Evolutionary conservation across 1,284 basidiomycete species (phyloP).

Genomic region (Boletus mariae): DNA sequence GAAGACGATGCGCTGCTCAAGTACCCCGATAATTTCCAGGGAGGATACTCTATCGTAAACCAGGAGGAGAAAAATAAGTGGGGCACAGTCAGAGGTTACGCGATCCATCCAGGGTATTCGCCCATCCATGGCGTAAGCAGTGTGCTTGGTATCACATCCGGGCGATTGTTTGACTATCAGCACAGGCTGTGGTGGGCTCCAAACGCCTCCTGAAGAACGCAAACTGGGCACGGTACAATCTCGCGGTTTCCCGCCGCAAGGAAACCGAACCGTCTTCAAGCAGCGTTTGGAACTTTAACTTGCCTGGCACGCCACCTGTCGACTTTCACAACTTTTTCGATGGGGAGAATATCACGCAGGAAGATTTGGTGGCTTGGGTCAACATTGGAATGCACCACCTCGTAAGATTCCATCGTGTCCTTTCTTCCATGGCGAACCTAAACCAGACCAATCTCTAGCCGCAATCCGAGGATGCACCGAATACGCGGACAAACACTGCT

Average conservation of each 20-base stretch:
- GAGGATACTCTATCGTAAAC: constrained; percentile 58
- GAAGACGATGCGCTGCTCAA: constrained; percentile 57
- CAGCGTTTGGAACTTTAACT: constrained; percentile 59
- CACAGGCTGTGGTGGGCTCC: constrained; percentile 53
- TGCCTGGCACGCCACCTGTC: constrained; percentile 55
- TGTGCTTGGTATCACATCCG: constrained; percentile 6
- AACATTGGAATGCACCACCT: constrained; percentile 64
- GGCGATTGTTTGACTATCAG: constrained; percentile 8
- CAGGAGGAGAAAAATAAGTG: constrained; percentile 52
- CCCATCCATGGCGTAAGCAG: constrained; percentile 45
- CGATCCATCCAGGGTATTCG: constrained; percentile 53
- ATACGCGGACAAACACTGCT: constrained; percentile 58
- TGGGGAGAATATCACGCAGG: constrained; percentile 56
- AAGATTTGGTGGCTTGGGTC: constrained; percentile 62
- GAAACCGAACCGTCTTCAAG: constrained; percentile 57
- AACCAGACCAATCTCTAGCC: constrained; percentile 33
- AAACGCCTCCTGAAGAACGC: constrained; percentile 57
- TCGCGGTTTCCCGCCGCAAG: constrained; percentile 55
- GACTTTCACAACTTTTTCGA: constrained; percentile 66
- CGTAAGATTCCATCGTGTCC: constrained; percentile 24
- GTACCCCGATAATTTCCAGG: constrained; percentile 53
- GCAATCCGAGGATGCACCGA: constrained; percentile 58
- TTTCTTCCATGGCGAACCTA: not conserved
- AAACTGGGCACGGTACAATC: constrained; percentile 63
- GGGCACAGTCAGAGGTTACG: constrained; percentile 54